Conservation (phyloP, 345 rosid species). For the Citrus maxima region DNA sequence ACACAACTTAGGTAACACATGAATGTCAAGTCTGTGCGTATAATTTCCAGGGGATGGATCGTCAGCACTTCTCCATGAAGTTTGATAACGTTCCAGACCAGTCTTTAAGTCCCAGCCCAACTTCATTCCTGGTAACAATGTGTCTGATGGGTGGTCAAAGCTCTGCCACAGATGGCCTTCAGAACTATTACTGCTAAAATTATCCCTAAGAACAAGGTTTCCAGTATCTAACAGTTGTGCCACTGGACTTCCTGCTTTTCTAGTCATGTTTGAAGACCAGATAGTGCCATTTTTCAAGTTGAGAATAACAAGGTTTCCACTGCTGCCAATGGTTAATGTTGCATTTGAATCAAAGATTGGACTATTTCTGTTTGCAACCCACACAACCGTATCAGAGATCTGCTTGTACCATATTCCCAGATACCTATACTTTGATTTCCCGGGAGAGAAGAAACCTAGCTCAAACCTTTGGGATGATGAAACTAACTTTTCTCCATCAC, state of each 20-base stretch:
- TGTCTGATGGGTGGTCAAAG: slow-evolving; percentile 39
- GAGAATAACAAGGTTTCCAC: slow-evolving; percentile 29
- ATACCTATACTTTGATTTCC: slow-evolving; percentile 25
- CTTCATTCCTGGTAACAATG: slow-evolving; percentile 43
- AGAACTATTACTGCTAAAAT: background rate
- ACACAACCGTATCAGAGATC: slow-evolving; percentile 25
- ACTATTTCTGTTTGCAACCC: slow-evolving; percentile 48
- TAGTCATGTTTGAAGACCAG: slow-evolving; percentile 37
- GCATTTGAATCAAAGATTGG: slow-evolving; percentile 30
- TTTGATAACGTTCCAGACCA: slow-evolving; percentile 15
- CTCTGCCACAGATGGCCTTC: slow-evolving; percentile 31
- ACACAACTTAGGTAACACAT: slow-evolving; percentile 23
- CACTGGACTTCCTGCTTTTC: slow-evolving; percentile 18
- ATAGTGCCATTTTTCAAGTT: background rate
- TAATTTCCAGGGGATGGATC: slow-evolving; percentile 27
- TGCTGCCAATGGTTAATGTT: slow-evolving; percentile 15
- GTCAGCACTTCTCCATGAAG: slow-evolving; percentile 23
- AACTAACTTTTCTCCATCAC: slow-evolving; percentile 21
- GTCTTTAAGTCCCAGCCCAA: slow-evolving; percentile 27
- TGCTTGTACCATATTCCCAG: slow-evolving; percentile 49
- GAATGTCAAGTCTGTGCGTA: slow-evolving; percentile 17
- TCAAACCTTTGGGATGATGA: slow-evolving; percentile 10
- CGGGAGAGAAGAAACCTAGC: slow-evolving; percentile 29
- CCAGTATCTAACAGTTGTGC: slow-evolving; percentile 39
- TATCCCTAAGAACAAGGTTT: slow-evolving; percentile 40